Conservation (phyloP, 2,329 filamentous ascomycete species). For the Aspergillus brasiliensis region DNA sequence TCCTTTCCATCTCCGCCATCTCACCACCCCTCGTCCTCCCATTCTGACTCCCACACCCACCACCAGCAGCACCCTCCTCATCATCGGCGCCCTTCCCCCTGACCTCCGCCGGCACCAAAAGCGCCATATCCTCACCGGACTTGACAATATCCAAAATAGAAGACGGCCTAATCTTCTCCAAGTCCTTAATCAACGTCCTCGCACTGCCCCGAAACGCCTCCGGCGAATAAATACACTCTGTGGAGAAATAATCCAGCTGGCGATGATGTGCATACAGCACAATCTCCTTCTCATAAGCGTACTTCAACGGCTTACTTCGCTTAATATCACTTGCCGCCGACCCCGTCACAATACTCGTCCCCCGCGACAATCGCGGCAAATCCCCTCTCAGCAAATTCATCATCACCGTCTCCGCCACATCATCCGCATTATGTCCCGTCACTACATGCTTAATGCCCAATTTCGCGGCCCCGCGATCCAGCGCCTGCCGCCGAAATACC, state of each 20-base stretch:
- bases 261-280: slow-evolving; percentile 97
- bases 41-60: slow-evolving; percentile 74
- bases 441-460: slow-evolving; percentile 90
- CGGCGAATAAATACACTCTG: slow-evolving; percentile 96
- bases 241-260: slow-evolving; percentile 96
- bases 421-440: slow-evolving; percentile 96
- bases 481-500: slow-evolving; percentile 89
- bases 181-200: slow-evolving; percentile 86
- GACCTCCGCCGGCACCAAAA: slow-evolving; percentile 69
- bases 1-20: slow-evolving; percentile 79
- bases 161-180: slow-evolving; percentile 89
- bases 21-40: slow-evolving; percentile 70
- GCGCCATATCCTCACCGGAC: slow-evolving; percentile 95
- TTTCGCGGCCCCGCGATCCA: slow-evolving; percentile 87
- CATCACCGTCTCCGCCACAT: slow-evolving; percentile 93
- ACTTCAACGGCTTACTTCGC: slow-evolving; percentile 94
- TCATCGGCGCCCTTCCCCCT: slow-evolving; percentile 46
- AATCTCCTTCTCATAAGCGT: slow-evolving; percentile 98
- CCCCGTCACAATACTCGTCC: slow-evolving; percentile 85
- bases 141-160: slow-evolving; percentile 93
- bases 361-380: slow-evolving; percentile 79
- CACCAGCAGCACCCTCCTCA: slow-evolving; percentile 62
- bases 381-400: slow-evolving; percentile 96
- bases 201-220: slow-evolving; percentile 95
- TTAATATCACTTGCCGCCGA: slow-evolving; percentile 82